Conservation (phyloP, 1,284 basidiomycete species). For the Tausonia pullulans region DNA sequence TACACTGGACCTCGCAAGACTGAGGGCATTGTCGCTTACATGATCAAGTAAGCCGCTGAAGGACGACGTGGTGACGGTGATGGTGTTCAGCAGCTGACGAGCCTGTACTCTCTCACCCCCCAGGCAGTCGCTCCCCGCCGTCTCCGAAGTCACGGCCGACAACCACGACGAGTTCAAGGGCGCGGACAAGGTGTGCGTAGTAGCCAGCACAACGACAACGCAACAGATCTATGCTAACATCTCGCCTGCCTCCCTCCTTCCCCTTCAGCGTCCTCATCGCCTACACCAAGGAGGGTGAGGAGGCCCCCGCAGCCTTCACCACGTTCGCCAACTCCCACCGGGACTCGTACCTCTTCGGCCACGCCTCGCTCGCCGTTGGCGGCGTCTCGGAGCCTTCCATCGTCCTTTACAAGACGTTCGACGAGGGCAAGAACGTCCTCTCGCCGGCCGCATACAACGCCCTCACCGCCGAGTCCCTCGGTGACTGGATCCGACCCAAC, state of each 20-base stretch:
- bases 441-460: constrained; percentile 47
- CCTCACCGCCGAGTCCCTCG: constrained; percentile 50
- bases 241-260: constrained; percentile 1
- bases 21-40: constrained; percentile 94
- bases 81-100: constrained; percentile 11
- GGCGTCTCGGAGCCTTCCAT: constrained; percentile 72
- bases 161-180: constrained; percentile 78
- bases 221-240: background rate
- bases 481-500: constrained; percentile 69
- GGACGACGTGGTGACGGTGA: too few relatives aligned
- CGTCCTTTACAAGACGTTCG: constrained; percentile 86
- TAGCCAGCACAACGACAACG: too few relatives aligned
- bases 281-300: constrained; percentile 59
- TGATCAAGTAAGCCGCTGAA: constrained; percentile 67
- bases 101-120: background rate
- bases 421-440: constrained; percentile 67
- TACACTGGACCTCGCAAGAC: constrained; percentile 86
- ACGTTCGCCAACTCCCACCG: constrained; percentile 74
- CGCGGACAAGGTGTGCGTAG: constrained; percentile 63
- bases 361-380: constrained; percentile 53
- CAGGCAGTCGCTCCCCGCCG: constrained; percentile 91
- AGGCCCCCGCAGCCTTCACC: constrained; percentile 60
- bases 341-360: constrained; percentile 87
- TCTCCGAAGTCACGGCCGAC: constrained; percentile 61
- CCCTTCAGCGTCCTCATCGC: constrained; percentile 60